A percentile compares a stretch with the other conserved stretches of the same genome.
Evolutionary conservation across 2,329 filamentous ascomycete species (phyloP).

Genomic region (Calonectria hawksworthii): DNA sequence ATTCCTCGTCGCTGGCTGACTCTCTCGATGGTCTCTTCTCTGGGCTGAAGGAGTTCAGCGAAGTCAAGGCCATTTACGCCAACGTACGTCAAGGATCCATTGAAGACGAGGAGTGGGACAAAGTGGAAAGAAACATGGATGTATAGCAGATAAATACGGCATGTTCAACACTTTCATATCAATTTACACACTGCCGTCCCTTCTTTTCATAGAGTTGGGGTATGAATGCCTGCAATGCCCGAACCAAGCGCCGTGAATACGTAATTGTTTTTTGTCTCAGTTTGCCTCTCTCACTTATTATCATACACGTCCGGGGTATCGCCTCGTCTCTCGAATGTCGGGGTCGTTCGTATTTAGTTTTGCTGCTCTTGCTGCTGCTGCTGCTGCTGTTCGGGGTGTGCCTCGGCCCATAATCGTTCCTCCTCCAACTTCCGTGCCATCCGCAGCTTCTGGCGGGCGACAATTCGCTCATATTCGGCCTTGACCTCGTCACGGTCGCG

Average conservation of each 20-base stretch:
- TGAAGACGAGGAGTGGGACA: constrained; percentile 67
- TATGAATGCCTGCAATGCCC: constrained; percentile 34
- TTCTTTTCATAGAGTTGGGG: constrained; percentile 32
- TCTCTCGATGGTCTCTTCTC: constrained; percentile 72
- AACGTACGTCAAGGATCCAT: constrained; percentile 72
- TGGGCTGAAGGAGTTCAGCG: constrained; percentile 74
- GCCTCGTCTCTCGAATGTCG: constrained; percentile 8
- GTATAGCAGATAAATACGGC: constrained; percentile 55
- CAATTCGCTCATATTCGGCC: constrained; percentile 82
- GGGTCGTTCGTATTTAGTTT: constrained; percentile 13
- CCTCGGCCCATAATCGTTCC: constrained; percentile 48
- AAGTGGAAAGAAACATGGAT: constrained; percentile 67
- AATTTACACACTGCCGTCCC: constrained; percentile 37
- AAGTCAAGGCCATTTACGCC: constrained; percentile 84
- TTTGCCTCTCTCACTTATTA: constrained; percentile 27
- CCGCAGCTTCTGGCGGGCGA: constrained; percentile 77
- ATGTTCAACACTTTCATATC: constrained; percentile 33
- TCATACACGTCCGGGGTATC: constrained; percentile 37
- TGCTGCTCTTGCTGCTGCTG: constrained; percentile 30
- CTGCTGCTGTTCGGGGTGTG: constrained; percentile 42
- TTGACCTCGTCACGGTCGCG: constrained; percentile 86
- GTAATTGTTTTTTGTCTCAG: constrained; percentile 31
- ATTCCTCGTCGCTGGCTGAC: constrained; percentile 67
- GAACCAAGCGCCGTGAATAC: constrained; percentile 44
- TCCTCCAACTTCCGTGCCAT: constrained; percentile 66